These are phyloP conservation scores for Echria macrotheca DNA, from an alignment of 495 filamentous ascomycete genomes.

Conservation along the genomic window DNA sequence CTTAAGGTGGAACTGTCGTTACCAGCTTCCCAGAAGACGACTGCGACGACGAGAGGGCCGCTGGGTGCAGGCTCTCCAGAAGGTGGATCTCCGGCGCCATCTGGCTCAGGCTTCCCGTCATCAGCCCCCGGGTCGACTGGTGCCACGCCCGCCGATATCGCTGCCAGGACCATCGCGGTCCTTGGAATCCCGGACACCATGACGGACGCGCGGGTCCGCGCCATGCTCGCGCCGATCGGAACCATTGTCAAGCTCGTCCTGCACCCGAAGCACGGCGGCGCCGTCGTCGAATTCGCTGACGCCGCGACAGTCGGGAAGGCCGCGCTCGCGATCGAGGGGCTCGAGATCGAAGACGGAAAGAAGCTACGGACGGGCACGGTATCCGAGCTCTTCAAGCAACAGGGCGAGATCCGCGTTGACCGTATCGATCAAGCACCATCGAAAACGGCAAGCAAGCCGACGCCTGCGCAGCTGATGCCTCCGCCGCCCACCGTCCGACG, in stretches of 20 bases:
- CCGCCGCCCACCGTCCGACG: slow-evolving; percentile 51
- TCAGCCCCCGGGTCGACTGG: slow-evolving; percentile 25
- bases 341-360: slow-evolving; percentile 59
- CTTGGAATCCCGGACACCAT: slow-evolving; percentile 65
- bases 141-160: slow-evolving; percentile 28
- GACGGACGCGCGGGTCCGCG: slow-evolving; percentile 64
- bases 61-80: slow-evolving; percentile 4
- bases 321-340: slow-evolving; percentile 63
- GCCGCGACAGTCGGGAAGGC: slow-evolving; percentile 69
- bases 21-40: slow-evolving; percentile 38
- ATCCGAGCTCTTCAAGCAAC: slow-evolving; percentile 59
- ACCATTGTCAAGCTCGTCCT: slow-evolving; percentile 59
- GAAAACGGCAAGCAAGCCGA: slow-evolving; percentile 29
- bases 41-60: slow-evolving; percentile 29
- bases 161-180: slow-evolving; percentile 55
- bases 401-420: slow-evolving; percentile 48
- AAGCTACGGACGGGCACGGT: slow-evolving; percentile 64
- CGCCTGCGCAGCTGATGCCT: slow-evolving; percentile 40
- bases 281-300: slow-evolving; percentile 74
- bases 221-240: slow-evolving; percentile 58
- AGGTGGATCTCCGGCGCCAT: slow-evolving; percentile 22
- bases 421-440: slow-evolving; percentile 43
- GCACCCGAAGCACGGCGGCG: slow-evolving; percentile 77
- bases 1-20: slow-evolving; percentile 63
- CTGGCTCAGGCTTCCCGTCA: slow-evolving; percentile 10